phyloP scores from a whole-genome alignment of 352 stramenopile species.

The Globisporangium mamillatum region DNA sequence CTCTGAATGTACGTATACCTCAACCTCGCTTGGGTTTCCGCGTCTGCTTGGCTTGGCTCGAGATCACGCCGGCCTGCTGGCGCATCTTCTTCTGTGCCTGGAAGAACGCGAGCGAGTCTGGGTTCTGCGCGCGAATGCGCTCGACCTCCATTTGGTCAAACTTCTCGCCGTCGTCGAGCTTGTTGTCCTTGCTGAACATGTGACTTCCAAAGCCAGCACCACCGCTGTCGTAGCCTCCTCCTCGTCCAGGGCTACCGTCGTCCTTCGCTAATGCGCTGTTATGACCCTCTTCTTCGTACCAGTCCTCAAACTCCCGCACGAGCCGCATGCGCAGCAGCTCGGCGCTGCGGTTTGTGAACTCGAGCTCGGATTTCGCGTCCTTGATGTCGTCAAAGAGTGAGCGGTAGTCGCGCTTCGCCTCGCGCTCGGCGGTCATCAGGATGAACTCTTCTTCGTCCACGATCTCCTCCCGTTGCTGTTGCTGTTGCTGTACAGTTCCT shows the following conservation, averaged over 20 bases:
- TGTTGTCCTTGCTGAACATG: conserved; percentile 57
- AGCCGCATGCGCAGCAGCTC: conserved; percentile 77
- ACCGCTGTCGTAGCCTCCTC: conserved; percentile 11
- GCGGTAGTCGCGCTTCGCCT: conserved; percentile 84
- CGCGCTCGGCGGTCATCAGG: conserved; percentile 78
- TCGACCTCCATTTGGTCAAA: conserved; percentile 92
- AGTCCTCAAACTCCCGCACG: conserved; percentile 83
- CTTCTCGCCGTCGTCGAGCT: conserved; percentile 89
- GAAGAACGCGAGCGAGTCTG: conserved; percentile 91
- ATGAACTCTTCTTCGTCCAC: conserved; percentile 93
- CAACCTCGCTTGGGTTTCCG: conserved; percentile 35
- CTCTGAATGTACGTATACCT: neutral
- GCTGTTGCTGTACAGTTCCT: neutral
- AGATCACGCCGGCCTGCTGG: conserved; percentile 26
- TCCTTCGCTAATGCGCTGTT: conserved; percentile 37
- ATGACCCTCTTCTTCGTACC: conserved; percentile 60
- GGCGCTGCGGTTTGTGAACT: conserved; percentile 60
- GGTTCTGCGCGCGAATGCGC: conserved; percentile 80
- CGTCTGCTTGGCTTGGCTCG: conserved; percentile 14
- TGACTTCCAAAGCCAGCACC: conserved; percentile 11
- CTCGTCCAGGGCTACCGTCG: conserved; percentile 17
- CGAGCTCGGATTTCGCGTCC: conserved; percentile 67
- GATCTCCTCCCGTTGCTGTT: conserved; percentile 60
- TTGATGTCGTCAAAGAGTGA: conserved; percentile 84
- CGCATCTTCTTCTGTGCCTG: conserved; percentile 88